Percentiles rank a stretch among this genome's conserved stretches.
These are phyloP conservation scores for Citrus trifoliata DNA, from an alignment of 345 rosid species.

Conservation along the genomic window DNA sequence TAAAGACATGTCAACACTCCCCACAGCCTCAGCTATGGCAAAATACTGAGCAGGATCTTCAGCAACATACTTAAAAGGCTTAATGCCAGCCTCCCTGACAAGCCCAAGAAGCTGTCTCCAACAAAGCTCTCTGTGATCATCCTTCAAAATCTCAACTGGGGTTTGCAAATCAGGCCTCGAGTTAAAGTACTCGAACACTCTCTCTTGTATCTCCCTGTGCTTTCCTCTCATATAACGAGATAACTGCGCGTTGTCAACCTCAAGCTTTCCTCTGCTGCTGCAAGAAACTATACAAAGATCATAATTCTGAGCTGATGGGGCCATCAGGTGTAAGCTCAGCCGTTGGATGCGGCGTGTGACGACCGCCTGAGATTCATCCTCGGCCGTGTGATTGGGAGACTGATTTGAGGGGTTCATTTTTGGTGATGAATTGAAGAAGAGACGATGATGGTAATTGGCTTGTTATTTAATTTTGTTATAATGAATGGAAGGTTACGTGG, in stretches of 20 bases:
- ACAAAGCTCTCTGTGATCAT: slow-evolving; percentile 82
- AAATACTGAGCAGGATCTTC: slow-evolving; percentile 89
- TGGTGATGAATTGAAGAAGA: background rate
- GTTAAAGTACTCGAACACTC: slow-evolving; percentile 53
- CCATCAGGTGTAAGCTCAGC: slow-evolving; percentile 48
- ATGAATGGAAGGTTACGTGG: slow-evolving; percentile 23
- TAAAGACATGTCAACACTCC: slow-evolving; percentile 87
- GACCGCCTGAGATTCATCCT: slow-evolving; percentile 22
- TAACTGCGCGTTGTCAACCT: slow-evolving; percentile 45
- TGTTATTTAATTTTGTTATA: slow-evolving; percentile 1
- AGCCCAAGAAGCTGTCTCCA: slow-evolving; percentile 75
- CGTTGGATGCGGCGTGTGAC: slow-evolving; percentile 51
- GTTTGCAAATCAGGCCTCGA: slow-evolving; percentile 82
- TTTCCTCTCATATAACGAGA: slow-evolving; percentile 66
- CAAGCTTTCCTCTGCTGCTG: slow-evolving; percentile 43
- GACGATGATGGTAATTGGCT: no score
- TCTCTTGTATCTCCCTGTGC: slow-evolving; percentile 77
- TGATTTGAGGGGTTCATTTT: no score
- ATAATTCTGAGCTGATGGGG: background rate
- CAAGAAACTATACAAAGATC: slow-evolving; percentile 19
- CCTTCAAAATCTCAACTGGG: slow-evolving; percentile 79
- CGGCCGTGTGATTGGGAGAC: slow-evolving; percentile 17
- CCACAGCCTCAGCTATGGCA: slow-evolving; percentile 81
- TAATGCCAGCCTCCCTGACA: slow-evolving; percentile 75
- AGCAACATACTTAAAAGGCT: slow-evolving; percentile 56